These are phyloP conservation scores for Exutisphaerella laricina DNA, from an alignment of 2,329 filamentous ascomycete genomes.

Conservation along the genomic window DNA sequence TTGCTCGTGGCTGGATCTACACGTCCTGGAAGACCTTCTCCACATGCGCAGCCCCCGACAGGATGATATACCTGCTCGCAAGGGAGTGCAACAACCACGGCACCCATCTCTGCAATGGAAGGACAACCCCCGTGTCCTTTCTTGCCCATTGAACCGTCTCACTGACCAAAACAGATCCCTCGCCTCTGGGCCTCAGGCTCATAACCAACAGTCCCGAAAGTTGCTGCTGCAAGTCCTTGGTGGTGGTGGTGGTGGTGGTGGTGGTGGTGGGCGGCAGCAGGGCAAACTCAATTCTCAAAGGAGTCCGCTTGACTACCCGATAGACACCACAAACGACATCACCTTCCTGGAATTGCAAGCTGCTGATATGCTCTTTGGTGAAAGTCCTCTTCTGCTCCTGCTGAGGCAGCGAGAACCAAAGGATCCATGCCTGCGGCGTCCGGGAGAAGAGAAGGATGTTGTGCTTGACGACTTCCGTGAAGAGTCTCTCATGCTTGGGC, in stretches of 20 bases:
- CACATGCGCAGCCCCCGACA: conserved; percentile 16
- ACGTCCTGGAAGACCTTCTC: conserved; percentile 4
- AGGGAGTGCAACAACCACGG: conserved; percentile 17
- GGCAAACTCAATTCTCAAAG: conserved; percentile 15
- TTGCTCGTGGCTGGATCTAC: no score
- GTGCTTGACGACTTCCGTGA: conserved; percentile 19
- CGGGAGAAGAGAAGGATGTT: conserved; percentile 17
- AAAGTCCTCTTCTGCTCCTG: conserved; percentile 15
- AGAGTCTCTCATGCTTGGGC: conserved; percentile 13
- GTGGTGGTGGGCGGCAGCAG: conserved; percentile 7
- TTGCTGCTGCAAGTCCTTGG: conserved; percentile 1
- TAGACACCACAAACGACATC: conserved; percentile 22
- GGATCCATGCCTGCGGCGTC: conserved; percentile 15
- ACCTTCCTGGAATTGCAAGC: conserved; percentile 17
- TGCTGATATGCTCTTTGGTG: conserved; percentile 17
- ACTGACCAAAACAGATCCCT: conserved; percentile 16
- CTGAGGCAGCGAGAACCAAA: conserved; percentile 13
- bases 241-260: no score
- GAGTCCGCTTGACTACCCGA: conserved; percentile 17
- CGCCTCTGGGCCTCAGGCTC: conserved; percentile 15
- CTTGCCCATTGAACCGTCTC: conserved; percentile 23
- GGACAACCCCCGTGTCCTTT: conserved; percentile 10
- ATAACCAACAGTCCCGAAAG: conserved; percentile 16
- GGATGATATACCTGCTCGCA: conserved; percentile 12
- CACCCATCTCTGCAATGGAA: conserved; percentile 20